These are phyloP conservation scores for Acaromyces ingoldii DNA, from an alignment of 1,284 basidiomycete genomes.

Conservation along the genomic window DNA sequence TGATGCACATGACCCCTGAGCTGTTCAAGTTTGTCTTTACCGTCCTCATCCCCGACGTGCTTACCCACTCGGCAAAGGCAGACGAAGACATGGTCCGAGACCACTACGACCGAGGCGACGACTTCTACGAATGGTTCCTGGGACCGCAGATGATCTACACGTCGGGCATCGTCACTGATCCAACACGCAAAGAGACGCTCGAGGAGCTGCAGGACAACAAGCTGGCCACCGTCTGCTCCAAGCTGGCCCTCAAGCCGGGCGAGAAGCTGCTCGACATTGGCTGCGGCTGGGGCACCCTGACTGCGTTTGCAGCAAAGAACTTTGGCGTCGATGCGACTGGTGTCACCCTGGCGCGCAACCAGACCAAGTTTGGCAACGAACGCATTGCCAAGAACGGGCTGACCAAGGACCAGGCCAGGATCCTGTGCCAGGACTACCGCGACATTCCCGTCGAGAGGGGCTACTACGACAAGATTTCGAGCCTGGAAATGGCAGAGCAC, in stretches of 20 bases:
- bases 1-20: conserved; percentile 73
- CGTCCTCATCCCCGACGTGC: conserved; percentile 83
- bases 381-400: conserved; percentile 76
- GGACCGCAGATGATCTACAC: conserved; percentile 98
- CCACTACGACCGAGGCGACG: conserved; percentile 79
- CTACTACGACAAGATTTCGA: conserved; percentile 87
- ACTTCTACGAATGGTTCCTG: conserved; percentile 68
- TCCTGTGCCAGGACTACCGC: conserved; percentile 90
- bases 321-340: conserved; percentile 91
- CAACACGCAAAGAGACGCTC: conserved; percentile 73
- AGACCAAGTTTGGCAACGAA: conserved; percentile 85
- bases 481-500: conserved; percentile 92
- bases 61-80: conserved; percentile 81
- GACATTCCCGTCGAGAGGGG: conserved; percentile 78
- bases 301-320: conserved; percentile 93
- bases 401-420: conserved; percentile 72
- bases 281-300: conserved; percentile 96
- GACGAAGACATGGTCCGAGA: conserved; percentile 94
- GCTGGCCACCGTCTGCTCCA: conserved; percentile 86
- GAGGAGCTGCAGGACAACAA: conserved; percentile 99
- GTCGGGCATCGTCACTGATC: conserved; percentile 76
- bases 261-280: conserved; percentile 88
- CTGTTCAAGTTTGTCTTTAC: conserved; percentile 92
- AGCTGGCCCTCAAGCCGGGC: conserved; percentile 76
- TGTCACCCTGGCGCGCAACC: conserved; percentile 85